Percentiles rank a stretch among this genome's conserved stretches.
Evolutionary conservation across 768 basidiomycete species (phyloP).

Genomic region (Cystobasidium ongulense): DNA sequence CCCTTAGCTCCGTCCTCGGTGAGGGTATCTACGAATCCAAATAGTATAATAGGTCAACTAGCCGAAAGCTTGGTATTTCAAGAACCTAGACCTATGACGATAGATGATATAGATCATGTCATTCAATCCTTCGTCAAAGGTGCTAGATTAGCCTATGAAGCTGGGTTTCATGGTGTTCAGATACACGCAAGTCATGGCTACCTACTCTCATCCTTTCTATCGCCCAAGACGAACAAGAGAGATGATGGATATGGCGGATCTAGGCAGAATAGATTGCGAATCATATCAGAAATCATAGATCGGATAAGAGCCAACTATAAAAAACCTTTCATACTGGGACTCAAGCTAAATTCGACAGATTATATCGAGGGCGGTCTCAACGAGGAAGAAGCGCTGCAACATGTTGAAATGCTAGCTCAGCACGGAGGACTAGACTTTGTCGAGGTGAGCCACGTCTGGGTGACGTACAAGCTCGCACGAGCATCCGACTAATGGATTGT

Average conservation of each 20-base stretch:
- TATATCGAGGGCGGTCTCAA: slow-evolving; percentile 48
- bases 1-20: slow-evolving; percentile 65
- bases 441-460: slow-evolving; percentile 48
- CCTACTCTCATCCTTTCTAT: slow-evolving; percentile 69
- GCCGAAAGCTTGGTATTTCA: slow-evolving; percentile 57
- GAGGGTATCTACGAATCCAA: slow-evolving; percentile 35
- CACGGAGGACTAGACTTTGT: slow-evolving; percentile 71
- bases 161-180: slow-evolving; percentile 80
- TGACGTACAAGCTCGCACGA: too few species aligned
- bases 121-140: slow-evolving; percentile 61
- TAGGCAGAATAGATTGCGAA: slow-evolving; percentile 50
- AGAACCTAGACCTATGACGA: slow-evolving; percentile 56
- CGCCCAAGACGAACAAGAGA: slow-evolving; percentile 58
- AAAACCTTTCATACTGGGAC: slow-evolving; percentile 58
- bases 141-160: slow-evolving; percentile 56
- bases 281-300: slow-evolving; percentile 55
- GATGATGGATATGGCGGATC: slow-evolving; percentile 56
- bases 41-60: slow-evolving; percentile 45
- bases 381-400: slow-evolving; percentile 52
- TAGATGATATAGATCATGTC: slow-evolving; percentile 56
- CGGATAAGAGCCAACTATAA: slow-evolving; percentile 56
- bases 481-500: too few species aligned
- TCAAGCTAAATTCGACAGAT: slow-evolving; percentile 75
- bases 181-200: slow-evolving; percentile 77
- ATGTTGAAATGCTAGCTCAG: slow-evolving; percentile 56